These are phyloP conservation scores for Populus alba DNA, from an alignment of 345 rosid species.

Conservation along the genomic window DNA sequence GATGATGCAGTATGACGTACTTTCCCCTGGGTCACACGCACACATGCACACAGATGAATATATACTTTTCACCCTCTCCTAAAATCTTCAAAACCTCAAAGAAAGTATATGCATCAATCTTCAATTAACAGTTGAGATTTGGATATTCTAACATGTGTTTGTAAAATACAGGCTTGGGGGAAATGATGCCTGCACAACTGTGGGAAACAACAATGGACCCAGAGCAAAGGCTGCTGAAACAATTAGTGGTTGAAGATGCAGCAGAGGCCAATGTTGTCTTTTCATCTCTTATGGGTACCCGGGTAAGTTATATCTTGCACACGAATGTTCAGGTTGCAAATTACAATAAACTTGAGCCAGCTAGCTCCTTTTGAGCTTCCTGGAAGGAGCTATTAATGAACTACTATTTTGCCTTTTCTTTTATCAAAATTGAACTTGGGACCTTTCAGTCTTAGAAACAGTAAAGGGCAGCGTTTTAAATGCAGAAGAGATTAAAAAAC, in stretches of 20 bases:
- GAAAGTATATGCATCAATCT: background rate
- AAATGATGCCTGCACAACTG: constrained; percentile 96
- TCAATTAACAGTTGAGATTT: background rate
- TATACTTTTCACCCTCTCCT: background rate
- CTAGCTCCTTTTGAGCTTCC: background rate
- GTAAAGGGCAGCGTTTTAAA: background rate
- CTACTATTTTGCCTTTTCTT: background rate
- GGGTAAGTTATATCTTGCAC: constrained; percentile 42
- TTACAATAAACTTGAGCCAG: background rate
- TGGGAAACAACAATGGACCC: constrained; percentile 99
- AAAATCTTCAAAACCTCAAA: background rate
- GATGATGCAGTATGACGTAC: background rate
- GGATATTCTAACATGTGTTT: background rate
- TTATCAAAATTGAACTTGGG: background rate
- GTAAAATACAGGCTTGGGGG: constrained; percentile 73
- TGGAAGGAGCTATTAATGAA: background rate
- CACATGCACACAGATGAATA: background rate
- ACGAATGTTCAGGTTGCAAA: background rate
- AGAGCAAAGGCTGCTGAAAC: constrained; percentile 73
- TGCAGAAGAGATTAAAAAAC: background rate
- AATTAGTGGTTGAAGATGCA: constrained; percentile 72
- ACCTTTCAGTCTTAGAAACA: background rate
- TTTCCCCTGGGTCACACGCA: background rate
- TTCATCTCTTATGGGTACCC: constrained; percentile 92
- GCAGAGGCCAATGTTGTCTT: constrained; percentile 71